Percentiles rank a stretch among this genome's conserved stretches.
phyloP scores from a whole-genome alignment of 2,329 filamentous ascomycete genomes.

The Penicillium brasilianum region DNA sequence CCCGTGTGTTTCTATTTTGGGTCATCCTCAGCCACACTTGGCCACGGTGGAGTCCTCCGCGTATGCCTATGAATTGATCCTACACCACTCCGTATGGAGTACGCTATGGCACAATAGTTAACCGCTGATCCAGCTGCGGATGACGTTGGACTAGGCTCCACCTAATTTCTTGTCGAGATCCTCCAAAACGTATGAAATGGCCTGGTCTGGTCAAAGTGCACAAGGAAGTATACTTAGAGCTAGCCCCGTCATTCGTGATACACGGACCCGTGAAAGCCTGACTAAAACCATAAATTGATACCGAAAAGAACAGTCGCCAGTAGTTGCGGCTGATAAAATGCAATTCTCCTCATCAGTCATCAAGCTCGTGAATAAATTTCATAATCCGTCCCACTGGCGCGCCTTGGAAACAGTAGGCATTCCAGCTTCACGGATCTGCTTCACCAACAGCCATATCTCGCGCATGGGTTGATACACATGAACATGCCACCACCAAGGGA shows the following conservation, averaged over 20 bases:
- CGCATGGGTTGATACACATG: conserved; percentile 60
- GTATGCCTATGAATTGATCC: neutral
- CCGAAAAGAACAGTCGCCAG: neutral
- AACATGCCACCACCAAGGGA: conserved; percentile 63
- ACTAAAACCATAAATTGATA: neutral
- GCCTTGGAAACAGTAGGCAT: conserved; percentile 15
- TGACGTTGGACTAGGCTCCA: neutral
- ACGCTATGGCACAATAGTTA: neutral
- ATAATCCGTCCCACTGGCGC: conserved; percentile 2
- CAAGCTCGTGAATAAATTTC: conserved; percentile 13
- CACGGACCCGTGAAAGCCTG: neutral
- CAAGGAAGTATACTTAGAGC: neutral
- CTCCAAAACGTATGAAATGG: neutral
- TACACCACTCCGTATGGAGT: neutral
- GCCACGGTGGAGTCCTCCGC: neutral
- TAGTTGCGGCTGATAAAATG: neutral
- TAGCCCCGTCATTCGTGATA: neutral
- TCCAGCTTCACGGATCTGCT: conserved; percentile 49
- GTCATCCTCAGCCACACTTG: conserved; percentile 26
- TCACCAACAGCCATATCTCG: conserved; percentile 43
- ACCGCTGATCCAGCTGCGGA: neutral
- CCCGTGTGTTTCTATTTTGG: conserved; percentile 32
- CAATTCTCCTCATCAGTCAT: conserved; percentile 12
- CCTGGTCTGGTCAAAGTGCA: neutral
- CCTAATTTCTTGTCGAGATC: neutral